Base-by-base conservation (phyloP, 495 filamentous ascomycete genomes). In the Podospora comata region DNA sequence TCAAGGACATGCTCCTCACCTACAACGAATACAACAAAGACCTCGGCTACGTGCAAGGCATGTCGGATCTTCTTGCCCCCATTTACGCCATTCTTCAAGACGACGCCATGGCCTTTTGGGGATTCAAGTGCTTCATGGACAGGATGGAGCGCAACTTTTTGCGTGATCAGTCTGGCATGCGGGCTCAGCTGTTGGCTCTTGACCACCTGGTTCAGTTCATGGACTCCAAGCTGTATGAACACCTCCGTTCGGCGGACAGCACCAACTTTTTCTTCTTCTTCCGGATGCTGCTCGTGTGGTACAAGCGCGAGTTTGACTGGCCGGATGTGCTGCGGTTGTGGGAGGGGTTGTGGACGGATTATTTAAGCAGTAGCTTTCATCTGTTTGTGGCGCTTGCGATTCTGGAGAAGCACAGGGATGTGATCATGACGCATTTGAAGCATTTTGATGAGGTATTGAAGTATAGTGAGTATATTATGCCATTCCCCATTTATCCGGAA, bases 221-320 rank as follows among this genome's bases (percentile, higher is more conserved):
- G 89, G 95, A 99, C 71, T 94, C 95, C 0, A 90, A 93, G 73
- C 87, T 99, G 54, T 98, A 97, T 74, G 80, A 92, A 11, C 95
- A 99, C 74, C 85, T 99, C 0, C 87, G 97, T 74, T 87, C 85
- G 7, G 92, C 94, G 27, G 96, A 98, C 69, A 92, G 89, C 72
- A 98, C 95, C 20, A 98, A 99, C 78, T 99, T 98, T 79, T 99
- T 99, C 79, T 99, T 99, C 83, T 98, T 98, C 84, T 99, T 98
- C 85, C 89, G 95, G 27, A 97, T 97, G 94, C 82, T 99, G 27
- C 83, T 99, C 0, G 95, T 99, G 20, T 98, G 94, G 94, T 99
- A 94, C 79, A 98, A 99, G 80, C 91, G 95, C 4, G 95, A 99
- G 79, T 99, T 98, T 73, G 84, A 87, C 72, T 98, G 93, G 92